Conservation (phyloP, 306 rosid species). For the Prosopis cineraria region DNA sequence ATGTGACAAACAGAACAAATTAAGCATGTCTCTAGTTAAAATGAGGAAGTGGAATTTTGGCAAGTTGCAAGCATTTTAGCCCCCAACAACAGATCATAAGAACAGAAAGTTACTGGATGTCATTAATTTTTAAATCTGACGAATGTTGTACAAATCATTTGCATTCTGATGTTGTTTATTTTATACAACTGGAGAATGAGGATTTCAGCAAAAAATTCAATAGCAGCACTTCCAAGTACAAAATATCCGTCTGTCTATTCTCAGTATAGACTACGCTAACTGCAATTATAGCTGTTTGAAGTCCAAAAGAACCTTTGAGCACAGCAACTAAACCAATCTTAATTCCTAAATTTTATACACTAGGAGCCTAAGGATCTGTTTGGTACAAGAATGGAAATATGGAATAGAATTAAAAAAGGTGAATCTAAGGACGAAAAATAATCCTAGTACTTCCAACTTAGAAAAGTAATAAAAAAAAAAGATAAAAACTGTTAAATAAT, state of each 20-base stretch:
- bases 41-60: conserved; percentile 18
- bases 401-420: neutral
- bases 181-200: conserved; percentile 1
- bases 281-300: neutral
- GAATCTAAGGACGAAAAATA: neutral
- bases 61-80: conserved; percentile 13
- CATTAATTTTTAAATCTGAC: conserved; percentile 8
- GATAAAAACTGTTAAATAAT: neutral
- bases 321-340: conserved; percentile 13
- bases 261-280: neutral
- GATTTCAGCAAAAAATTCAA: conserved; percentile 12
- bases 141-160: conserved; percentile 1
- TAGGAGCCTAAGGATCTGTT: neutral
- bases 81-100: conserved; percentile 2
- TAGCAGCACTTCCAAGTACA: neutral
- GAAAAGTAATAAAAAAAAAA: neutral
- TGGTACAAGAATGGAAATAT: neutral
- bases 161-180: neutral
- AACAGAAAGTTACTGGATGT: conserved; percentile 13
- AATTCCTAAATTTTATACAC: neutral
- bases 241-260: neutral
- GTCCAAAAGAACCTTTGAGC: neutral
- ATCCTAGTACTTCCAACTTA: neutral
- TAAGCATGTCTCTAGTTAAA: conserved; percentile 24
- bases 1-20: conserved; percentile 8